Conservation (phyloP, 2,329 filamentous ascomycete species). For the Beauveria sp. region DNA sequence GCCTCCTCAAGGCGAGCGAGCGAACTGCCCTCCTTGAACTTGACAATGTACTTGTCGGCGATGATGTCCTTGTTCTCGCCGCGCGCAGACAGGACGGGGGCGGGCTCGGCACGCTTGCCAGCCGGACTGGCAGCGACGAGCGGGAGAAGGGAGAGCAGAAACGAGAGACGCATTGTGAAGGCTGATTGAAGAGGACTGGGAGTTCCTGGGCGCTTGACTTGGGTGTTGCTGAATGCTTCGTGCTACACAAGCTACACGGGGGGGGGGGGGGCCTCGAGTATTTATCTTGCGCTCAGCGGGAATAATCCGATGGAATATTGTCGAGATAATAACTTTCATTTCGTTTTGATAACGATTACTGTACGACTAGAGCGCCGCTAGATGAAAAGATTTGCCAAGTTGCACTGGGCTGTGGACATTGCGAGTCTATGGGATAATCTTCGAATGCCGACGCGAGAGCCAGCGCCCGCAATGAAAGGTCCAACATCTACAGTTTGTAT, state of each 20-base stretch:
- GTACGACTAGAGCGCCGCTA: background rate
- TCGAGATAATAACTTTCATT: background rate
- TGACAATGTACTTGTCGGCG: slow-evolving; percentile 18
- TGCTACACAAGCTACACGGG: background rate
- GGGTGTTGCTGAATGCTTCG: too few relatives aligned
- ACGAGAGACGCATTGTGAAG: slow-evolving; percentile 1
- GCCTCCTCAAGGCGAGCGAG: slow-evolving; percentile 12
- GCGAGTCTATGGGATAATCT: too few relatives aligned
- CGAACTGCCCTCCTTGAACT: slow-evolving; percentile 12
- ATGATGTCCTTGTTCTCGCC: slow-evolving; percentile 12
- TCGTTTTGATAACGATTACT: background rate
- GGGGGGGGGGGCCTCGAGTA: background rate
- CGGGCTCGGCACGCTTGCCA: slow-evolving; percentile 13
- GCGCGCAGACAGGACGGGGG: slow-evolving; percentile 13
- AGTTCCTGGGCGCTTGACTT: too few relatives aligned
- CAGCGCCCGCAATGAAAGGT: too few relatives aligned
- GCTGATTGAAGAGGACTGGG: background rate
- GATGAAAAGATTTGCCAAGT: background rate
- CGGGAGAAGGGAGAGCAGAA: slow-evolving; percentile 7
- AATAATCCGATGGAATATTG: background rate
- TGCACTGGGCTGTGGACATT: background rate
- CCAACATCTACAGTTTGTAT: too few relatives aligned
- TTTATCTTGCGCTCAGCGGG: background rate
- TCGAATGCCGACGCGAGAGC: too few relatives aligned
- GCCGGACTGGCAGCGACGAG: slow-evolving; percentile 5